phyloP scores from a whole-genome alignment of 2,329 filamentous ascomycete species.

The Zymoseptoria brevis region DNA sequence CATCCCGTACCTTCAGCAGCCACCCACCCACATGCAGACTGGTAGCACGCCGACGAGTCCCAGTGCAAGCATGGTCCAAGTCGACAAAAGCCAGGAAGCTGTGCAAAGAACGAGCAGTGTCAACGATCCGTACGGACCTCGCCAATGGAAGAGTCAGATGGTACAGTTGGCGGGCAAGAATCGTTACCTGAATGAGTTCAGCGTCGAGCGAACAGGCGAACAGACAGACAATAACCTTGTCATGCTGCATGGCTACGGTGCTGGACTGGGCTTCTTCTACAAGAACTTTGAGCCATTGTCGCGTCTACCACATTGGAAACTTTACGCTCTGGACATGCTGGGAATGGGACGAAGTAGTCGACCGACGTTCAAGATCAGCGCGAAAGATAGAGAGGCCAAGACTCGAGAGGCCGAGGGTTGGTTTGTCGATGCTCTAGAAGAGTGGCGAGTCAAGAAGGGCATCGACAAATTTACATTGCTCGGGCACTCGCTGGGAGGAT shows the following conservation, averaged over 20 bases:
- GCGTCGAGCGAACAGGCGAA: slow-evolving; percentile 75
- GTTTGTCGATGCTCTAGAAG: slow-evolving; percentile 93
- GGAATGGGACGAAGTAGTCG: slow-evolving; percentile 87
- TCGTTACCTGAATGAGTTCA: slow-evolving; percentile 85
- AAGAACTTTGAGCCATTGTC: slow-evolving; percentile 91
- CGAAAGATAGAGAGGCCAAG: slow-evolving; percentile 71
- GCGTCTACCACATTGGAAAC: slow-evolving; percentile 69
- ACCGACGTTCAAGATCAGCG: slow-evolving; percentile 72
- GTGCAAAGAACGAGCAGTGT: slow-evolving; percentile 35
- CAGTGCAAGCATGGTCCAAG: slow-evolving; percentile 33
- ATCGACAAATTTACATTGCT: slow-evolving; percentile 90
- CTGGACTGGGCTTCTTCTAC: slow-evolving; percentile 95
- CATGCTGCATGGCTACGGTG: slow-evolving; percentile 94
- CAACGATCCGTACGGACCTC: slow-evolving; percentile 73
- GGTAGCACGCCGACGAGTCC: slow-evolving; percentile 44
- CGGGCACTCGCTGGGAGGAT: slow-evolving; percentile 88
- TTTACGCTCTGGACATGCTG: slow-evolving; percentile 90
- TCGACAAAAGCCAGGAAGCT: slow-evolving; percentile 33
- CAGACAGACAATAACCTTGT: slow-evolving; percentile 77
- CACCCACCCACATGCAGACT: slow-evolving; percentile 60
- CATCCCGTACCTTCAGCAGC: slow-evolving; percentile 71
- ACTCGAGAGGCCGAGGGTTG: slow-evolving; percentile 85
- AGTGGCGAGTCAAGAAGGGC: slow-evolving; percentile 83
- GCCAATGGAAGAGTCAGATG: slow-evolving; percentile 79
- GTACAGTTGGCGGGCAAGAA: slow-evolving; percentile 79